Base-by-base conservation (phyloP, 202 grass and related monocot species). In the Panicum hallii region DNA sequence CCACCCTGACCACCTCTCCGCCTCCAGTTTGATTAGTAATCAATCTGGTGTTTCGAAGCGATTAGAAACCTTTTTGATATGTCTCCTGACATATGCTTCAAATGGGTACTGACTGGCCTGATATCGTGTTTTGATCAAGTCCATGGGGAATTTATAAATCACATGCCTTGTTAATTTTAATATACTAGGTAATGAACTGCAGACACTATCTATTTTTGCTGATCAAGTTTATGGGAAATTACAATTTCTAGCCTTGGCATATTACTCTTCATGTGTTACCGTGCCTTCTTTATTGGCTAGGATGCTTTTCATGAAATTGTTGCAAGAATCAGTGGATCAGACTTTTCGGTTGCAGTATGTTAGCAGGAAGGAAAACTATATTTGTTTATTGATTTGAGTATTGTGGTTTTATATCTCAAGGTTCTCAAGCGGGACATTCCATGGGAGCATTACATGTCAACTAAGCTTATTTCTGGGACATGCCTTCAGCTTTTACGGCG, bases 401-500 rank as follows among this genome's bases (percentile, higher is more conserved):
- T 79, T 57, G 7, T 75, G 66, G 34, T 80, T 85, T 62, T 84
- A 65, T 61, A 42, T 82, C 82, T 90, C 57, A 88, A 98, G 97
- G 97, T 99, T 90, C 91, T 99, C 64, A 99, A 92, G 74, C 88
- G 89, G 71, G 97, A 96, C 78, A 99, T 99, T 86, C 93, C 97
- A 96, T 99, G 97, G 97, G 97, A 99, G 77, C 87, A 92, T 78
- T 96, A 99, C 77, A 88, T 96, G 97, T 92, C 97, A 83, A 91
- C 88, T 50, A 99, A 99, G 82, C 86, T 96, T 20, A 99, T 99
- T 80, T 91, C 93, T 55, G 89, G 88, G 56, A 96, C 90, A 80
- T 85, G 87, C 80, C 91, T 96, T 84, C 91, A 99, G 84, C 85
- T 94, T 87, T 87, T 99, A 82, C 72, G 77, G 43, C 86, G 93